Evolutionary conservation across 495 filamentous ascomycete species (phyloP), one percentile per base, ranked within the genome.

Genomic region (Trichocladium antarcticum): DNA sequence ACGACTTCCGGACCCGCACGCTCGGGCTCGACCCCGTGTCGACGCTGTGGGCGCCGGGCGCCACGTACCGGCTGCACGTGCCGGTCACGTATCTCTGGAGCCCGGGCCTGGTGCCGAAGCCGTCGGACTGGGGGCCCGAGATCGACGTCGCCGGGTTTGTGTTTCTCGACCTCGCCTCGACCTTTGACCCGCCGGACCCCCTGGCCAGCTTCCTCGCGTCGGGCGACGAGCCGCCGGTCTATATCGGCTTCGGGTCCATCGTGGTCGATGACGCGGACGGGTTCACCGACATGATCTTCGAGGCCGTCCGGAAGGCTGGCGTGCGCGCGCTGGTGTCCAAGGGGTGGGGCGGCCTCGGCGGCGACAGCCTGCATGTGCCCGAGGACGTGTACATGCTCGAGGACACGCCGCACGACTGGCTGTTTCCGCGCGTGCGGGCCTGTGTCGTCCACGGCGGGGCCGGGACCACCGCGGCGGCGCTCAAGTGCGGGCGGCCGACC

Each of bases 51-150:
- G 84, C 80, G 1, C 83, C 86, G 6, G 77, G 74, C 36, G 69
- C 87, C 34, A 57, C 80, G 1, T 74, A 75, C 51, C 72, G 76
- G 8, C 68, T 89, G 8, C 71, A 73, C 22, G 72, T 92, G n/a
- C 86, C 86, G 10, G 80, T 80, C 55, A 87, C 84, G 1, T 89
- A 89, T 55, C 81, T 84, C 50, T 89, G 85, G 85, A 82, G 84
- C 22, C 86, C 87, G 0, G 79, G 82, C 5, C 65, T 93, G n/a
- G 80, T 93, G 12, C 77, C 85, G 0, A 89, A 89, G 54, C 86
- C 86, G 7, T 65, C 65, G 22, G 86, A 90, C 56, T 90, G 86
- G 86, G 76, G 74, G 3, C 63, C 74, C 7, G 74, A 90, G 55
- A 79, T 89, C 19, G 75, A 79, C 36, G 71, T 89, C 0, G 79